Evolutionary conservation across 495 filamentous ascomycete genomes (phyloP).

Genomic region (Penicillium cinerascens): DNA sequence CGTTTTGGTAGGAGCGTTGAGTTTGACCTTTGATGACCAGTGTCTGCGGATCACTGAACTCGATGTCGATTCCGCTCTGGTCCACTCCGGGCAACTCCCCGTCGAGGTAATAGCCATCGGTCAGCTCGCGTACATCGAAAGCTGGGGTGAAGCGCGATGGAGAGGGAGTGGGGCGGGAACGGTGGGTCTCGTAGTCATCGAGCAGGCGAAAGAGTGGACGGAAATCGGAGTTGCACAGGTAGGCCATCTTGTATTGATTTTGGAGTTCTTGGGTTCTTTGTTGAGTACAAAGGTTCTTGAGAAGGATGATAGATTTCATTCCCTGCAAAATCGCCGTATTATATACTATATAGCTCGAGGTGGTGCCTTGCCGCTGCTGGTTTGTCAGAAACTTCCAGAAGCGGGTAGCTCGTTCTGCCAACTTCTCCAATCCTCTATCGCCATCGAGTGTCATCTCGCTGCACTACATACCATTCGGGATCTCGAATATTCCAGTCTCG

Average conservation of each 20-base stretch:
- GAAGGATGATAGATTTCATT: not conserved
- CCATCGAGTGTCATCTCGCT: not conserved
- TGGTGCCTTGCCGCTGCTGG: not conserved
- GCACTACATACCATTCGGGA: not conserved
- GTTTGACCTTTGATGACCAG: constrained; percentile 68
- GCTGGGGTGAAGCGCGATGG: constrained; percentile 57
- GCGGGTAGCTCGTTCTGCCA: constrained; percentile 7
- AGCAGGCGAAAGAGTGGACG: constrained; percentile 70
- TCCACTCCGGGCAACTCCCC: constrained; percentile 85
- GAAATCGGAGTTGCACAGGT: constrained; percentile 59
- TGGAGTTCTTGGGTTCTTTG: no score
- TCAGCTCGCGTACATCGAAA: constrained; percentile 76
- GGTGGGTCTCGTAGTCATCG: constrained; percentile 66
- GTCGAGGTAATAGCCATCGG: constrained; percentile 70
- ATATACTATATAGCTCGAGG: not conserved
- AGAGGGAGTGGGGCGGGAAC: constrained; percentile 9
- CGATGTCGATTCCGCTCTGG: constrained; percentile 72
- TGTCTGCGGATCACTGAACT: constrained; percentile 78
- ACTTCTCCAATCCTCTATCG: constrained; percentile 10
- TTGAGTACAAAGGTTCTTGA: not conserved
- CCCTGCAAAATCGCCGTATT: not conserved
- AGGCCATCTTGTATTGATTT: constrained; percentile 57
- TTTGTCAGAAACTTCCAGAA: constrained; percentile 20
- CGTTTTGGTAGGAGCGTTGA: constrained; percentile 51
- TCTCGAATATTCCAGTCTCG: constrained; percentile 3